phyloP scores from a whole-genome alignment of 306 rosid species.

The Corylus avellana region DNA sequence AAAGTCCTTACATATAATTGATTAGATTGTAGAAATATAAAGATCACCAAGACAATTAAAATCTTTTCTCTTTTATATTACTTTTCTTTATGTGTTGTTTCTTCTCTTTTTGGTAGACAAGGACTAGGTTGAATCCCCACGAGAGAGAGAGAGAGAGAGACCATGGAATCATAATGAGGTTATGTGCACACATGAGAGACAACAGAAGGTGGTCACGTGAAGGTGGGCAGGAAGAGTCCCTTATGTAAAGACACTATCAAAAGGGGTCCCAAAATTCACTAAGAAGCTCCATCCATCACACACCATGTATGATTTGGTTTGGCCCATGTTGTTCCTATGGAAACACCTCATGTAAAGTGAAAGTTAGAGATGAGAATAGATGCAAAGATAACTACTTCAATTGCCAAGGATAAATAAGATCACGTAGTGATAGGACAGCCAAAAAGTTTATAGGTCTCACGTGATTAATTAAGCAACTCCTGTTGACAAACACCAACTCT shows the following conservation, averaged over 20 bases:
- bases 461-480: no score
- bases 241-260: constrained; percentile 23
- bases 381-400: constrained; percentile 14
- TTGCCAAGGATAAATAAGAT: constrained; percentile 2
- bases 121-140: constrained; percentile 28
- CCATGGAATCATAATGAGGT: constrained; percentile 19
- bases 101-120: constrained; percentile 17
- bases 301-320: no score
- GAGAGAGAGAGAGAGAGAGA: background rate
- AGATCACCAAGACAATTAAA: constrained; percentile 24
- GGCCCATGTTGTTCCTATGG: background rate
- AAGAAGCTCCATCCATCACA: no score
- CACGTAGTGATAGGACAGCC: constrained; percentile 20
- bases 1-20: constrained; percentile 14
- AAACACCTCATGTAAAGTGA: constrained; percentile 20
- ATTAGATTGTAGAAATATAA: constrained; percentile 16
- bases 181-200: constrained; percentile 48
- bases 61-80: background rate
- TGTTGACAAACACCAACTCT: no score
- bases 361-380: constrained; percentile 2
- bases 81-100: background rate
- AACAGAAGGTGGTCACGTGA: constrained; percentile 67
- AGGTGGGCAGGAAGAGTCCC: constrained; percentile 12
- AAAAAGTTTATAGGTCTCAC: background rate
- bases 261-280: constrained; percentile 6